These are phyloP conservation scores for Prunus padus DNA, from an alignment of 306 rosid species.

Conservation along the genomic window DNA sequence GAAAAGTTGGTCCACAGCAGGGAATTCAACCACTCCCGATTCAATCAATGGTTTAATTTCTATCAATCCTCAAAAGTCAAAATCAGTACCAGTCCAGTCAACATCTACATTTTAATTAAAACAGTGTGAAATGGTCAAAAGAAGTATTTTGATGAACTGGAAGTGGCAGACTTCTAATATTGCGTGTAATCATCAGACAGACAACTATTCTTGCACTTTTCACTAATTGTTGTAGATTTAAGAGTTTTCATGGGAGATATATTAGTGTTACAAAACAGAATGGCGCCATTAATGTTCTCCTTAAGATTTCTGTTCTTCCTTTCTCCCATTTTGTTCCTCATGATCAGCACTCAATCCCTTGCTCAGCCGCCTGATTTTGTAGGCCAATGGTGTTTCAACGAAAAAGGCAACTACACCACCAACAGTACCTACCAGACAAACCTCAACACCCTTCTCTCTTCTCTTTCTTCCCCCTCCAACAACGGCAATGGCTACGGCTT, in stretches of 20 bases:
- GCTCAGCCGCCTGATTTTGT: not conserved
- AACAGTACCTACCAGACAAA: not conserved
- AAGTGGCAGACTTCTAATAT: no score
- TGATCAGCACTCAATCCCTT: not conserved
- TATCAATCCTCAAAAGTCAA: not conserved
- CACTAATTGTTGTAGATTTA: no score
- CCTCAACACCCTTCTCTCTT: slow-evolving; percentile 8
- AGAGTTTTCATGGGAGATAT: no score
- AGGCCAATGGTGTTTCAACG: not conserved
- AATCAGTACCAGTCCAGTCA: not conserved
- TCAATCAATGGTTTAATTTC: no score
- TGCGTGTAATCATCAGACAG: no score
- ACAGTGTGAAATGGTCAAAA: not conserved
- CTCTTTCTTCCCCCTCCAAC: not conserved
- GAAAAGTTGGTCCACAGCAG: no score
- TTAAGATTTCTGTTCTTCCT: not conserved
- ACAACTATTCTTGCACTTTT: no score
- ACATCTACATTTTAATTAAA: not conserved
- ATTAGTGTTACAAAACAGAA: not conserved
- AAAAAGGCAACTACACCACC: not conserved
- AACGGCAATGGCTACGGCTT: slow-evolving; percentile 11
- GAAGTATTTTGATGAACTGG: no score
- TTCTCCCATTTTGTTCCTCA: not conserved
- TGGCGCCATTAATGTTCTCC: not conserved
- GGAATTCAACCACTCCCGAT: no score